Percentiles rank a stretch among this genome's conserved stretches.
Conservation (phyloP, 1,284 basidiomycete genomes). For the Ceratobasidium sp. region DNA sequence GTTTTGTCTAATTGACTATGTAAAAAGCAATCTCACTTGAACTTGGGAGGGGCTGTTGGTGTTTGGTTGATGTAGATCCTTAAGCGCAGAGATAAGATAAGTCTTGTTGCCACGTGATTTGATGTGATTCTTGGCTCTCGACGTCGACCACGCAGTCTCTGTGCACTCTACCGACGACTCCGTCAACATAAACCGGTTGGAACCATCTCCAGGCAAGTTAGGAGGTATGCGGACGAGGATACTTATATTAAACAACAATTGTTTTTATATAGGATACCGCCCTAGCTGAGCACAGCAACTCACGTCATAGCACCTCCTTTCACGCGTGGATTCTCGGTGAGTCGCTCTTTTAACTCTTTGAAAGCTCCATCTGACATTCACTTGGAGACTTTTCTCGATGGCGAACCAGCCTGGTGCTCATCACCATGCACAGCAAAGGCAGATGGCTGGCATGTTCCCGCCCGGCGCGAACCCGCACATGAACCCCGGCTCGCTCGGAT, state of each 20-base stretch:
- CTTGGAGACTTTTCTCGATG: background rate
- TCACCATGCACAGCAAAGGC: slow-evolving; percentile 36
- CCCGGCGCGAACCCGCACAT: slow-evolving; percentile 31
- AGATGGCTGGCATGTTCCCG: slow-evolving; percentile 21
- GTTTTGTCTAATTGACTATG: background rate
- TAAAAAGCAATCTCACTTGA: too few relatives aligned
- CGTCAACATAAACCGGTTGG: background rate
- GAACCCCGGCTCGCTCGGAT: slow-evolving; percentile 30
- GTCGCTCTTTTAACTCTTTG: background rate
- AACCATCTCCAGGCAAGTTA: background rate
- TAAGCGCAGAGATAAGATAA: slow-evolving; percentile 40
- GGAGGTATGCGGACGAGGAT: background rate
- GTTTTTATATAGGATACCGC: slow-evolving; percentile 24
- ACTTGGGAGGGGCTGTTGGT: background rate
- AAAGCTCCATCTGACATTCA: background rate
- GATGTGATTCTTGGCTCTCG: slow-evolving; percentile 43
- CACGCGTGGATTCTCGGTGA: slow-evolving; percentile 35
- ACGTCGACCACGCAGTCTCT: slow-evolving; percentile 41
- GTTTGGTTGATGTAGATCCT: slow-evolving; percentile 1
- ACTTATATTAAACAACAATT: slow-evolving; percentile 3
- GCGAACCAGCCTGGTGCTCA: slow-evolving; percentile 31
- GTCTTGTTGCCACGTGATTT: slow-evolving; percentile 37
- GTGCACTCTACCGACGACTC: background rate
- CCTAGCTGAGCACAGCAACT: slow-evolving; percentile 32
- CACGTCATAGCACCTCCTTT: slow-evolving; percentile 39